phyloP scores from a whole-genome alignment of 495 filamentous ascomycete species.

The Aspergillus affinis region DNA sequence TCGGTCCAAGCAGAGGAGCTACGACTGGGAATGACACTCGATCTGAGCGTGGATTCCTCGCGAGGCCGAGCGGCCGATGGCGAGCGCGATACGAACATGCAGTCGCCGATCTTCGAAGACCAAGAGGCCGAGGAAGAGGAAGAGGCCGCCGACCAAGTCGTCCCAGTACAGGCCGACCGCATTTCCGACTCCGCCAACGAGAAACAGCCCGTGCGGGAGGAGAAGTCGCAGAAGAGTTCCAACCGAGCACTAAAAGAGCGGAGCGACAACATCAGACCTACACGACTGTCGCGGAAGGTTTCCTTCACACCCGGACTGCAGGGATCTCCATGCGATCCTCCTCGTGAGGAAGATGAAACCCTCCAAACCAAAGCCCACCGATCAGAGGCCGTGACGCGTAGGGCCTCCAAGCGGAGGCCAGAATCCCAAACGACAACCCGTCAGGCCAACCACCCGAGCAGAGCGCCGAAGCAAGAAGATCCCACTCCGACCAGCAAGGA shows the following conservation, averaged over 20 bases:
- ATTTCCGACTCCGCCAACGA: slow-evolving; percentile 11
- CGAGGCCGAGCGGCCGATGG: slow-evolving; percentile 28
- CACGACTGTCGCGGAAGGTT: slow-evolving; percentile 41
- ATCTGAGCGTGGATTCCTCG: slow-evolving; percentile 54
- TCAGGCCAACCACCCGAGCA: slow-evolving; percentile 31
- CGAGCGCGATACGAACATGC: slow-evolving; percentile 27
- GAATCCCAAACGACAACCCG: slow-evolving; percentile 29
- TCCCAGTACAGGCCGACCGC: not conserved
- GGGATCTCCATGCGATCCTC: slow-evolving; percentile 33
- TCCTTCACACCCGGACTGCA: slow-evolving; percentile 44
- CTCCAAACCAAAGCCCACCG: slow-evolving; percentile 39
- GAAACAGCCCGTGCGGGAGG: slow-evolving; percentile 9
- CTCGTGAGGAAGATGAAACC: slow-evolving; percentile 35
- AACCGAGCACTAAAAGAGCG: slow-evolving; percentile 43
- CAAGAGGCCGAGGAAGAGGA: slow-evolving; percentile 51
- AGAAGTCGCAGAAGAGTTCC: slow-evolving; percentile 20
- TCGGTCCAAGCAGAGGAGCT: slow-evolving; percentile 82
- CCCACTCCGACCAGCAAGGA: slow-evolving; percentile 5
- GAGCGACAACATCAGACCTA: slow-evolving; percentile 40
- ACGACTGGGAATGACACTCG: slow-evolving; percentile 69
- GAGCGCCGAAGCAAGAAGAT: slow-evolving; percentile 4
- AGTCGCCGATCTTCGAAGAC: slow-evolving; percentile 54
- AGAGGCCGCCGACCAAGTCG: slow-evolving; percentile 37
- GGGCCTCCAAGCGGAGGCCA: slow-evolving; percentile 33
- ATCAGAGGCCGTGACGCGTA: slow-evolving; percentile 35